A percentile compares a stretch with the other conserved stretches of the same genome.
Evolutionary conservation across 225 moss, liverwort and hornwort species (phyloP).

Genomic region (Takakia lepidozioides): DNA sequence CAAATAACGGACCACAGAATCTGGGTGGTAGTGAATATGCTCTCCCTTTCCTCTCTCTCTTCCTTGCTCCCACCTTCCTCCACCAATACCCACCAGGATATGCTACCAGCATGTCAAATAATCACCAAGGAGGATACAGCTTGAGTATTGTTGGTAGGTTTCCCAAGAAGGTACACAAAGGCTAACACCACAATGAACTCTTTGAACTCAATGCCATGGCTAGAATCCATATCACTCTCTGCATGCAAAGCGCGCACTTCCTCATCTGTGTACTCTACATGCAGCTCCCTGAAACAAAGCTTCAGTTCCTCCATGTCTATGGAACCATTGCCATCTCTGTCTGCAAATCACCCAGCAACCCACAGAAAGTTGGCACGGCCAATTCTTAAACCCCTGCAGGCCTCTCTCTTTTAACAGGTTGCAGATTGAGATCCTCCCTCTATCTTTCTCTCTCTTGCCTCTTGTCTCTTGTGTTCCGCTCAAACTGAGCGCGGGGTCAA

Average conservation of each 20-base stretch:
- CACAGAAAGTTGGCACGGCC: not conserved
- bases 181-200: slow-evolving; percentile 89
- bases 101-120: too few relatives aligned
- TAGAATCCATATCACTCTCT: slow-evolving; percentile 91
- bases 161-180: slow-evolving; percentile 76
- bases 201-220: slow-evolving; percentile 80
- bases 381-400: not conserved
- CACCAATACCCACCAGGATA: too few relatives aligned
- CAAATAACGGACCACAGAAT: slow-evolving; percentile 7
- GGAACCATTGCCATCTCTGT: slow-evolving; percentile 63
- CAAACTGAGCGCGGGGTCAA: too few relatives aligned
- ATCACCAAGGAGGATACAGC: slow-evolving; percentile 35
- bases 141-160: slow-evolving; percentile 42
- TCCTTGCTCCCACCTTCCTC: too few relatives aligned
- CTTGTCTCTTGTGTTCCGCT: too few relatives aligned
- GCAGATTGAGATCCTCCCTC: not conserved
- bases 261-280: slow-evolving; percentile 71
- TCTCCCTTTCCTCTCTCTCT: too few relatives aligned
- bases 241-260: slow-evolving; percentile 68
- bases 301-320: slow-evolving; percentile 79
- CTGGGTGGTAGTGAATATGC: not conserved
- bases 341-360: slow-evolving; percentile 21
- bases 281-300: slow-evolving; percentile 63
- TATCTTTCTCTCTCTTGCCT: too few relatives aligned
- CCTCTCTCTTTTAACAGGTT: slow-evolving; percentile 1